Base-by-base conservation (phyloP, 176 grass and related monocot species). In the Cenchrus purpureus region DNA sequence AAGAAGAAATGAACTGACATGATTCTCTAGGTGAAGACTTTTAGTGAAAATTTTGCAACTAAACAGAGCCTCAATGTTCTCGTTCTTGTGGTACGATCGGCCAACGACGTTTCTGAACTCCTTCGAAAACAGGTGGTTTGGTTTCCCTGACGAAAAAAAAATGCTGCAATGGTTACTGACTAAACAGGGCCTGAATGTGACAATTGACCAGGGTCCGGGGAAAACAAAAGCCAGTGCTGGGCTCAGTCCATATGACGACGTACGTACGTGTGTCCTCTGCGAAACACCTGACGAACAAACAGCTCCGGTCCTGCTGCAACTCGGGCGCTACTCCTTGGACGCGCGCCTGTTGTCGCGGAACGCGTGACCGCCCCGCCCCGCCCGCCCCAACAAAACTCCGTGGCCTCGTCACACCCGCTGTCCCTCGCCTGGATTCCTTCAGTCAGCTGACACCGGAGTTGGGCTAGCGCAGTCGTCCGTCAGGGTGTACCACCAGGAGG, bases 251-350 rank as follows among this genome's bases (percentile, higher is more conserved):
- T 55, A 40, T 40, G 37, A 40, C 37, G 46, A 31, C 60, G 60
- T 34, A 11, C 59, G 28, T 34, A 34, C 5, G 37, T 20, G 45
- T 46, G 45, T 46, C 34, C 83, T 77, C 51, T 49, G 8, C 22
- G 22, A 44, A 57, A 57, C 82, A 46, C 50, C 61, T 46, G 76
- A 79, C 75, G 44, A 44, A 4, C 9, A 72, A 44, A 4, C 9
- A 72, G 22, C 22, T 70, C 73, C 14, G 16, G 53, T 16, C 50
- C 45, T 13, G n/a, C 58, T 40, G 37, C 37, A 40, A 2, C 13
- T 32, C 69, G 77, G 57, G 77, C 37, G 12, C 58, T 80, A 45
- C 70, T 44, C 68, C 84, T 65, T 80, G 77, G 76, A 79, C 32
- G 68, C 63, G 31, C 22, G 52, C 52, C 49, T 54, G 79, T 43